A percentile compares a stretch with the other conserved stretches of the same genome.
Conservation (phyloP, 805 yeast species). For the Torulaspora indica region DNA sequence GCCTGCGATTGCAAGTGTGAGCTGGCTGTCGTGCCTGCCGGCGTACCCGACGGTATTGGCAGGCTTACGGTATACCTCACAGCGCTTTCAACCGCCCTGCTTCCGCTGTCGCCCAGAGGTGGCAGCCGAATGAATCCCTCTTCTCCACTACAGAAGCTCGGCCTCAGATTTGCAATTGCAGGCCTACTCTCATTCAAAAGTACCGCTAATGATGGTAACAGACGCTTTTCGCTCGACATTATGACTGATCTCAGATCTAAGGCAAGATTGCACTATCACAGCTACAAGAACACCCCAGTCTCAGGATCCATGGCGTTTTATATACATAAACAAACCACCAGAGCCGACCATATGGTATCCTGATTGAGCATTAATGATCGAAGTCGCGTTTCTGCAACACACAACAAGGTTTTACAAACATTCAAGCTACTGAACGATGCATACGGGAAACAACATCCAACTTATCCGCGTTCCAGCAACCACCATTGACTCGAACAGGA, state of each 20-base stretch:
- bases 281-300: background rate
- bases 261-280: background rate
- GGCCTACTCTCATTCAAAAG: conserved; percentile 22
- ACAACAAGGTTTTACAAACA: background rate
- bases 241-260: background rate
- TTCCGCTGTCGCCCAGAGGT: conserved; percentile 20
- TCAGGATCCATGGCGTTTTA: background rate
- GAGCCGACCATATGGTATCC: conserved; percentile 13
- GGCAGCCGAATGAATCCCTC: conserved; percentile 32
- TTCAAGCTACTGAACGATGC: background rate
- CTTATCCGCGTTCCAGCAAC: background rate
- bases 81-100: conserved; percentile 27
- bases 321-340: conserved; percentile 6
- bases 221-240: conserved; percentile 9
- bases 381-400: conserved; percentile 14
- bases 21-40: conserved; percentile 2
- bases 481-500: conserved; percentile 4
- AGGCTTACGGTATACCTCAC: conserved; percentile 22
- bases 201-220: conserved; percentile 25
- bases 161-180: conserved; percentile 15
- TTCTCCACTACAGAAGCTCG: conserved; percentile 24
- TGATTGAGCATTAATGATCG: conserved; percentile 14
- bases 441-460: too few species aligned
- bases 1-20: conserved; percentile 9
- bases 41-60: background rate